phyloP scores from a whole-genome alignment of 2,329 filamentous ascomycete genomes.

The Aspergillus quadricinctus region DNA sequence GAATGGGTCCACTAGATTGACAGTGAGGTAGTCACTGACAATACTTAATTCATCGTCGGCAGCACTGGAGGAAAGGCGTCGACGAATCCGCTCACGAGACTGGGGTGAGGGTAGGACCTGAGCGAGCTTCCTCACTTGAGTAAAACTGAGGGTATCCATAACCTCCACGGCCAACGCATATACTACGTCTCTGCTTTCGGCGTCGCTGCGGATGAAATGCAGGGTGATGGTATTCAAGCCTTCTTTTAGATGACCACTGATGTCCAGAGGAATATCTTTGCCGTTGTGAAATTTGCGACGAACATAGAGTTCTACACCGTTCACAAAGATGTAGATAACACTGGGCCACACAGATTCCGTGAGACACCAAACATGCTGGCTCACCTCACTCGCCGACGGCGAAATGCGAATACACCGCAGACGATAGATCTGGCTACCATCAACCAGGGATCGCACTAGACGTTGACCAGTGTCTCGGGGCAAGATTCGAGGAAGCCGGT shows the following conservation, averaged over 20 bases:
- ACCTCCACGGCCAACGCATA: slow-evolving; percentile 68
- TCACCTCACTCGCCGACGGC: slow-evolving; percentile 24
- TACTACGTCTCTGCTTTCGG: slow-evolving; percentile 29
- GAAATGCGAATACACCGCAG: slow-evolving; percentile 60
- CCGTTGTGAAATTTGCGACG: slow-evolving; percentile 68
- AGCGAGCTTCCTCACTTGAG: slow-evolving; percentile 36
- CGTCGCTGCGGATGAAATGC: slow-evolving; percentile 38
- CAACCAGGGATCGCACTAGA: slow-evolving; percentile 32
- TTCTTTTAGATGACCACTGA: slow-evolving; percentile 56
- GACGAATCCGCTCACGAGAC: slow-evolving; percentile 56
- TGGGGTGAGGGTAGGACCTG: slow-evolving; percentile 42
- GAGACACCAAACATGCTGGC: slow-evolving; percentile 57
- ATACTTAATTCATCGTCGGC: slow-evolving; percentile 60
- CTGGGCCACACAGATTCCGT: slow-evolving; percentile 67
- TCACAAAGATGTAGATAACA: slow-evolving; percentile 65
- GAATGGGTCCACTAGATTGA: slow-evolving; percentile 66
- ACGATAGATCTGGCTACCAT: slow-evolving; percentile 60
- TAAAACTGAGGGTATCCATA: slow-evolving; percentile 51
- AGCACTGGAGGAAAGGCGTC: slow-evolving; percentile 39
- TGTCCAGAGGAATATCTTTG: slow-evolving; percentile 70
- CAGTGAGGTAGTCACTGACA: slow-evolving; percentile 53
- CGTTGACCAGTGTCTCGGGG: slow-evolving; percentile 18
- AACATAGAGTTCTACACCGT: slow-evolving; percentile 53
- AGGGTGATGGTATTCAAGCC: slow-evolving; percentile 63
- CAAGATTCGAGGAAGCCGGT: slow-evolving; percentile 29